phyloP scores from a whole-genome alignment of 805 yeast genomes.

The Starmerella sirachaensis region DNA sequence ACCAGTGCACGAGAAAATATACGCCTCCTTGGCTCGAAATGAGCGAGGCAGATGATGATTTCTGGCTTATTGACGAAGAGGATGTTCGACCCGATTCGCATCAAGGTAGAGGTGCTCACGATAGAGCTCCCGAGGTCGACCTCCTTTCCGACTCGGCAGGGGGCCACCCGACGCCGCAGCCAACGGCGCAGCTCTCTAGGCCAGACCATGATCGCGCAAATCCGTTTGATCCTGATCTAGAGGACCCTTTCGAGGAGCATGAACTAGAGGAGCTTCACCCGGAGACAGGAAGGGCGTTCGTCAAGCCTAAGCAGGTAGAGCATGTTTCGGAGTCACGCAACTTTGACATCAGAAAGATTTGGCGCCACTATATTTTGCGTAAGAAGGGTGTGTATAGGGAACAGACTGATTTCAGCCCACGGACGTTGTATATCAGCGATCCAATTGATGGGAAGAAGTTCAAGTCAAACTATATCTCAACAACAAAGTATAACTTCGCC shows the following conservation, averaged over 20 bases:
- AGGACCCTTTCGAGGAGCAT: slow-evolving; percentile 5
- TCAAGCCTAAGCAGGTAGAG: neutral
- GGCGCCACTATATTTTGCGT: slow-evolving; percentile 24
- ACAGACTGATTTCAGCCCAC: slow-evolving; percentile 34
- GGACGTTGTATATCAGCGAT: slow-evolving; percentile 60
- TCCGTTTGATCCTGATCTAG: slow-evolving; percentile 1
- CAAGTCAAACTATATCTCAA: slow-evolving; percentile 75
- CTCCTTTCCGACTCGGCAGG: slow-evolving; percentile 4
- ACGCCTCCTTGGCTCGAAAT: slow-evolving; percentile 1
- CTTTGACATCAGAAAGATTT: slow-evolving; percentile 29
- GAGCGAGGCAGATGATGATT: slow-evolving; percentile 18
- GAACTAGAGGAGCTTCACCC: slow-evolving; percentile 22
- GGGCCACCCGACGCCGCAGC: neutral
- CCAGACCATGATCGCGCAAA: slow-evolving; percentile 1
- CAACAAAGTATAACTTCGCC: slow-evolving; percentile 87
- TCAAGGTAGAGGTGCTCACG: neutral
- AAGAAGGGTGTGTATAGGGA: slow-evolving; percentile 6
- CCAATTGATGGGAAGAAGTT: slow-evolving; percentile 39
- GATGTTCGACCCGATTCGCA: slow-evolving; percentile 1
- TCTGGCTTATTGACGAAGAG: slow-evolving; percentile 21
- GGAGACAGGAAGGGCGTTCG: slow-evolving; percentile 6
- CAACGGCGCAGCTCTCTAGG: neutral
- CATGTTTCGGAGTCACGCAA: slow-evolving; percentile 15
- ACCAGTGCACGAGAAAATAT: no score
- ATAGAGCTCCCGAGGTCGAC: neutral